Conservation (phyloP, 176 grass and related monocot genomes). For the Cenchrus fungigraminus region DNA sequence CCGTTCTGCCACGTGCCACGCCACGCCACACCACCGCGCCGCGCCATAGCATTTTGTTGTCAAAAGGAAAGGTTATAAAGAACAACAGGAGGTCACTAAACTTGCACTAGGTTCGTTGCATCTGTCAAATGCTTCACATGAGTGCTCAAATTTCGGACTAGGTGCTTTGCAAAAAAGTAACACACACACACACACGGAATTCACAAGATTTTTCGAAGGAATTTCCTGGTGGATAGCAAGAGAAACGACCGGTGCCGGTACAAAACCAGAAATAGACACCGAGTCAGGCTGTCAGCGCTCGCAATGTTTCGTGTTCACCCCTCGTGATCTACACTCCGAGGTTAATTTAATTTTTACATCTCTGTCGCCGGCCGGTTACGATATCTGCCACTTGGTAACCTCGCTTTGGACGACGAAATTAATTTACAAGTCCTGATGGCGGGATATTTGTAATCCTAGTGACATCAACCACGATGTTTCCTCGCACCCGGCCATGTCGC, state of each 20-base stretch:
- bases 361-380: neutral
- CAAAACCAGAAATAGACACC: neutral
- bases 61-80: no score
- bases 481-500: neutral
- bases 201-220: neutral
- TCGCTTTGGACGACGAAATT: neutral
- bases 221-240: neutral
- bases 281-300: neutral
- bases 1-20: no score
- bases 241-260: neutral
- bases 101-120: neutral
- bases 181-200: no score
- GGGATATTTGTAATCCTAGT: slow-evolving; percentile 13
- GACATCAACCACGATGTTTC: slow-evolving; percentile 29
- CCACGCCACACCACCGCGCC: no score
- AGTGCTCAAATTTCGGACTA: neutral
- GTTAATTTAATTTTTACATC: slow-evolving; percentile 1
- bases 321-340: neutral
- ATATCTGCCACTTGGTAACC: neutral
- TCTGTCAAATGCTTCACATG: neutral
- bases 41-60: no score
- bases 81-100: neutral
- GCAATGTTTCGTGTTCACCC: neutral
- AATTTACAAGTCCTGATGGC: neutral
- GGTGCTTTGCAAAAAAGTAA: neutral